These are phyloP conservation scores for Fraxinus excelsior DNA, from an alignment of 257 asterid species.

Conservation along the genomic window DNA sequence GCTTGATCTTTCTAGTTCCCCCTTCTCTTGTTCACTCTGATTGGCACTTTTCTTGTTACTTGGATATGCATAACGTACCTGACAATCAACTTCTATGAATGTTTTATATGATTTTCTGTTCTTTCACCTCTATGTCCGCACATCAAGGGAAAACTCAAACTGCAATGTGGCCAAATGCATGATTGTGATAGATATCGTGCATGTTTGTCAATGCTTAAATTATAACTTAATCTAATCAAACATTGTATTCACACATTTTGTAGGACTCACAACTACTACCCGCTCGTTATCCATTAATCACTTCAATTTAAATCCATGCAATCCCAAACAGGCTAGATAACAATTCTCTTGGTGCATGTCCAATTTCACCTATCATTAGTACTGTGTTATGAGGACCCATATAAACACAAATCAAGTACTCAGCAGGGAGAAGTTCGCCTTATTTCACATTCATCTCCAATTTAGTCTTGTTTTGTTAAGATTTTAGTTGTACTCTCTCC, in stretches of 20 bases:
- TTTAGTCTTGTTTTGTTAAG: neutral
- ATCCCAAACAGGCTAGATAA: too few relatives aligned
- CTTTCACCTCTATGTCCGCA: too few relatives aligned
- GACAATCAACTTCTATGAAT: neutral
- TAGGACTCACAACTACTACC: too few relatives aligned
- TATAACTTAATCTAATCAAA: too few relatives aligned
- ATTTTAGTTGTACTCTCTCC: neutral
- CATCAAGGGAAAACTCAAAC: too few relatives aligned
- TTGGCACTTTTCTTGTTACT: neutral
- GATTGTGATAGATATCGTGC: neutral
- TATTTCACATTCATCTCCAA: neutral
- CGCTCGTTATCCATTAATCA: too few relatives aligned
- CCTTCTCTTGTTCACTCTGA: neutral
- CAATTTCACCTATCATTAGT: neutral
- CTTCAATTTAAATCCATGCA: neutral
- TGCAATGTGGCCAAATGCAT: neutral
- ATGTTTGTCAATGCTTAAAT: too few relatives aligned
- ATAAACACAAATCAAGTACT: neutral
- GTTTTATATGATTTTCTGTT: too few relatives aligned
- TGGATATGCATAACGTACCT: neutral
- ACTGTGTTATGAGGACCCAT: neutral
- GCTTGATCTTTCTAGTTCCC: slow-evolving; percentile 18
- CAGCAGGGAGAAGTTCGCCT: neutral
- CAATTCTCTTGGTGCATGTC: neutral
- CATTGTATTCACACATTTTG: too few relatives aligned